These are phyloP conservation scores for Vitis rupestris DNA, from an alignment of 164 flowering plant species.

Conservation along the genomic window DNA sequence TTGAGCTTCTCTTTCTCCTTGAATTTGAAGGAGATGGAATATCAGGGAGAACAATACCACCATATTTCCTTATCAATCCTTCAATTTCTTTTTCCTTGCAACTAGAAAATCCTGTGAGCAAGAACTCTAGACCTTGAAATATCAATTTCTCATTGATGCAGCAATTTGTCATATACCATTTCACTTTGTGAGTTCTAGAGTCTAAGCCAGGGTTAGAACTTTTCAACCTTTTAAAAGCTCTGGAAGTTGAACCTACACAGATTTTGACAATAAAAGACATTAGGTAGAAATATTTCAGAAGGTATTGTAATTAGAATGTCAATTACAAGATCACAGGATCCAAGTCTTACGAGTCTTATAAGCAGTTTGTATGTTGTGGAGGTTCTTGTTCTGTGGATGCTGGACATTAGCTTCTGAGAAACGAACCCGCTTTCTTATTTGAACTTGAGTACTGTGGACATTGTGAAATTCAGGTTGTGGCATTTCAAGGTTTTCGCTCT, in stretches of 20 bases:
- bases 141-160: conserved; percentile 28
- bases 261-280: background rate
- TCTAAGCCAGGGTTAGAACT: conserved; percentile 14
- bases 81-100: conserved; percentile 57
- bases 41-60: conserved; percentile 67
- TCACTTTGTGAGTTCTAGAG: conserved; percentile 27
- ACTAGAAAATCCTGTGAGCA: conserved; percentile 70
- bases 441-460: conserved; percentile 18
- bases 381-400: conserved; percentile 19
- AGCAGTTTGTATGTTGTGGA: conserved; percentile 23
- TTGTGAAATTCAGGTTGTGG: conserved; percentile 9
- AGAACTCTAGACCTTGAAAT: conserved; percentile 66
- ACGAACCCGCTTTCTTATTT: conserved; percentile 53
- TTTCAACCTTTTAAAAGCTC: conserved; percentile 36
- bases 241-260: conserved; percentile 35
- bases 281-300: background rate
- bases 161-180: conserved; percentile 18
- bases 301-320: background rate
- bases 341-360: conserved; percentile 29
- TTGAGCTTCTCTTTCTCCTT: conserved; percentile 32
- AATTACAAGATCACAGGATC: background rate
- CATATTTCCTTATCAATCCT: conserved; percentile 53
- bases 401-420: conserved; percentile 44
- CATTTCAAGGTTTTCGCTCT: conserved; percentile 2
- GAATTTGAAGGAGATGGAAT: conserved; percentile 52